These are phyloP conservation scores for Inonotus hispidus DNA, from an alignment of 1,284 basidiomycete genomes.

Conservation along the genomic window DNA sequence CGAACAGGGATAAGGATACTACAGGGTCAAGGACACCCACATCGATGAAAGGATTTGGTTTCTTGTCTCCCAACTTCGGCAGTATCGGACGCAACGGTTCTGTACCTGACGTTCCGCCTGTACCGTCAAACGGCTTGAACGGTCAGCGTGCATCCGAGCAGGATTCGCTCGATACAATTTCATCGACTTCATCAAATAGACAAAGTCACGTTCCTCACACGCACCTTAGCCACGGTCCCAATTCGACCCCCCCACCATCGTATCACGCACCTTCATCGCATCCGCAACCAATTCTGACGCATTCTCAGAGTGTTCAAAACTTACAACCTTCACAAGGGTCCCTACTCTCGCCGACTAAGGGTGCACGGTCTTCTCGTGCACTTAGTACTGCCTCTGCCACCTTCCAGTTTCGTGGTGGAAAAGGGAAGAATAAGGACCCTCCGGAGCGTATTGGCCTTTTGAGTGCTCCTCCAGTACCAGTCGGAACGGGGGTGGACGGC, in stretches of 20 bases:
- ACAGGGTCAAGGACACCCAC: slow-evolving; percentile 37
- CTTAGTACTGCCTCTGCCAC: slow-evolving; percentile 12
- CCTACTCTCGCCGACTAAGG: slow-evolving; percentile 13
- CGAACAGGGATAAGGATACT: slow-evolving; percentile 43
- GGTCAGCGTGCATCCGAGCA: slow-evolving; percentile 42
- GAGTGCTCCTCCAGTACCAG: slow-evolving; percentile 16
- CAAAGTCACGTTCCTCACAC: background rate
- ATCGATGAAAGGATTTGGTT: slow-evolving; percentile 13
- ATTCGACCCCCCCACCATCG: slow-evolving; percentile 11
- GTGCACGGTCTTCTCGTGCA: slow-evolving; percentile 10
- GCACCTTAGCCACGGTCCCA: slow-evolving; percentile 6
- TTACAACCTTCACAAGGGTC: slow-evolving; percentile 8
- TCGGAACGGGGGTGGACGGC: slow-evolving; percentile 30
- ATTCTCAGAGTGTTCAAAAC: slow-evolving; percentile 17
- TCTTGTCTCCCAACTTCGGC: slow-evolving; percentile 13
- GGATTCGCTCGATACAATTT: slow-evolving; percentile 66
- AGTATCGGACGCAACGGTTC: slow-evolving; percentile 10
- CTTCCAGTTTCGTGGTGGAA: slow-evolving; percentile 21
- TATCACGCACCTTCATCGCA: slow-evolving; percentile 9
- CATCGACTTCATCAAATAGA: slow-evolving; percentile 59
- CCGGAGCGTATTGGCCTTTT: slow-evolving; percentile 15
- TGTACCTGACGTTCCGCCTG: slow-evolving; percentile 33
- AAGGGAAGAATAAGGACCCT: slow-evolving; percentile 19
- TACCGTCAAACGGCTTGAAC: slow-evolving; percentile 38
- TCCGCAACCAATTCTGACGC: slow-evolving; percentile 5